Conservation (phyloP, 2,329 filamentous ascomycete species). For the Gnomoniopsis smithogilvyi region DNA sequence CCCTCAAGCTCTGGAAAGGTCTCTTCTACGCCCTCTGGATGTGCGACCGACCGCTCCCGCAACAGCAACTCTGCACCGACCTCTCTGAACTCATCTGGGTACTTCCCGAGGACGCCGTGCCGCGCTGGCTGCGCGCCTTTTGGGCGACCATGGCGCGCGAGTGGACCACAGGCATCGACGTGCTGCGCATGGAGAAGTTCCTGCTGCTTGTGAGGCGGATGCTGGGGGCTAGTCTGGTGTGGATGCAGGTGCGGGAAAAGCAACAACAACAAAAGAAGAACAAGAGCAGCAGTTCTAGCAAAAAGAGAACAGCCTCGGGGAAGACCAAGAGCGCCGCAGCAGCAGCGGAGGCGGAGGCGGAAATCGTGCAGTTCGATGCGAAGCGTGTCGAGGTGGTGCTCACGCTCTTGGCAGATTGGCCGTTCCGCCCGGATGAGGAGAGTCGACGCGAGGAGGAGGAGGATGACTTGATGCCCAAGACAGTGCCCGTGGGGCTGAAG, state of each 20-base stretch:
- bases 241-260: slow-evolving; percentile 31
- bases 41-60: slow-evolving; percentile 82
- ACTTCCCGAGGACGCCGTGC: slow-evolving; percentile 45
- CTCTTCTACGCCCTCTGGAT: slow-evolving; percentile 94
- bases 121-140: slow-evolving; percentile 59
- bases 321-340: background rate
- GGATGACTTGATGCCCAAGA: slow-evolving; percentile 27
- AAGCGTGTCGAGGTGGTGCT: slow-evolving; percentile 30
- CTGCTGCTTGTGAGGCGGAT: slow-evolving; percentile 78
- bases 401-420: slow-evolving; percentile 39
- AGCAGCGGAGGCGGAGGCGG: background rate
- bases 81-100: slow-evolving; percentile 68
- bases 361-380: slow-evolving; percentile 19
- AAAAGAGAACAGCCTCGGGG: slow-evolving; percentile 29
- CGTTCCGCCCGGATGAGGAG: slow-evolving; percentile 23
- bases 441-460: slow-evolving; percentile 29
- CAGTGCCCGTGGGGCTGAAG: slow-evolving; percentile 75
- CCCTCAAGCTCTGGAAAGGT: slow-evolving; percentile 90
- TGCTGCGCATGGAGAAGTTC: slow-evolving; percentile 87
- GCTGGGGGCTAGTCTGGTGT: slow-evolving; percentile 65
- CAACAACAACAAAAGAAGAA: slow-evolving; percentile 31
- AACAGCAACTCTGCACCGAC: slow-evolving; percentile 77
- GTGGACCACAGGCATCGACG: slow-evolving; percentile 65
- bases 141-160: slow-evolving; percentile 68
- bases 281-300: slow-evolving; percentile 14